Conservation (phyloP, 2,329 filamentous ascomycete species). For the Cytospora paraplurivora region DNA sequence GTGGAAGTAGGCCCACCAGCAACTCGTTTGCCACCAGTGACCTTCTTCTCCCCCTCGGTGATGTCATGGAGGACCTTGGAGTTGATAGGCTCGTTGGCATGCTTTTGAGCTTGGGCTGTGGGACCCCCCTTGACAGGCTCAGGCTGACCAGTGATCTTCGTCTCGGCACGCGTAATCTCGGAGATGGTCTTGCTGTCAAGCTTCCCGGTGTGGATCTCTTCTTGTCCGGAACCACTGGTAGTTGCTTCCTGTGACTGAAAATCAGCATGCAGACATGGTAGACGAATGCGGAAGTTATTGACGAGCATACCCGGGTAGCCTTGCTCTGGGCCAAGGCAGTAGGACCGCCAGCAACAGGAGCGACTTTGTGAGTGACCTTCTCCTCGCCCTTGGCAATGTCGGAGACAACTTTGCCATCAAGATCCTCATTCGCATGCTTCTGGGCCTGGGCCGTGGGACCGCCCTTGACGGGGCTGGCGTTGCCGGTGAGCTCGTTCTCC, state of each 20-base stretch:
- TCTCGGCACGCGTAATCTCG: constrained; percentile 44
- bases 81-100: constrained; percentile 39
- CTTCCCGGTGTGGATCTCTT: constrained; percentile 29
- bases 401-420: constrained; percentile 39
- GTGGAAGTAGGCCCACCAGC: constrained; percentile 43
- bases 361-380: constrained; percentile 38
- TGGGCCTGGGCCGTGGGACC: constrained; percentile 46
- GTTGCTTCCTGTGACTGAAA: neutral
- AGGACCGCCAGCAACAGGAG: constrained; percentile 39
- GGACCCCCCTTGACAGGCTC: constrained; percentile 42
- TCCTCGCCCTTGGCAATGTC: constrained; percentile 45
- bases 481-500: constrained; percentile 43
- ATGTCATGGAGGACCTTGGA: constrained; percentile 43
- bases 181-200: constrained; percentile 40
- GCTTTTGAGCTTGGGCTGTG: constrained; percentile 45
- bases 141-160: constrained; percentile 40
- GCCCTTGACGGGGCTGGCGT: constrained; percentile 38
- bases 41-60: constrained; percentile 43
- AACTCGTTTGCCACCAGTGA: constrained; percentile 40
- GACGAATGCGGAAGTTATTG: neutral
- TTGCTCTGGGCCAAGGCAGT: constrained; percentile 40
- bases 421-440: constrained; percentile 36
- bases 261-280: neutral
- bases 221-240: neutral
- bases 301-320: constrained; percentile 11